A percentile compares a stretch with the other conserved stretches of the same genome.
Conservation (phyloP, 2,329 filamentous ascomycete genomes). For the Cordyceps cateniannulata region DNA sequence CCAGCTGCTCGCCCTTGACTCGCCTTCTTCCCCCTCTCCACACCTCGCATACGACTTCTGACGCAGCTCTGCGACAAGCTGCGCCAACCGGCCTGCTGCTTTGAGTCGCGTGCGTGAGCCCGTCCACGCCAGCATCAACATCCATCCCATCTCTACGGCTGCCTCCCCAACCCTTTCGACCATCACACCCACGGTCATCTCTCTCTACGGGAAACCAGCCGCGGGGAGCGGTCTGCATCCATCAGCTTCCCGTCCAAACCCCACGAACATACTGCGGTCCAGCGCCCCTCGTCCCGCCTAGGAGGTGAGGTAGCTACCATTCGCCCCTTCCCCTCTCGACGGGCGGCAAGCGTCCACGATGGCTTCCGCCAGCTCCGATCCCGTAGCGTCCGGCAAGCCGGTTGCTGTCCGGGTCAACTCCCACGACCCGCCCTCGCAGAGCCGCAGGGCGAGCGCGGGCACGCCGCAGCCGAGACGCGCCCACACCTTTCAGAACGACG, state of each 20-base stretch:
- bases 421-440: neutral
- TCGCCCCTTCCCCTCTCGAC: neutral
- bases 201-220: neutral
- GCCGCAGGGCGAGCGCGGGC: constrained; percentile 25
- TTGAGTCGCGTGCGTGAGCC: neutral
- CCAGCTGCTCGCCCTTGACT: neutral
- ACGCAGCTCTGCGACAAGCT: neutral
- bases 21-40: neutral
- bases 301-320: no score
- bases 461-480: constrained; percentile 36
- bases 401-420: neutral
- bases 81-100: neutral
- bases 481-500: constrained; percentile 38
- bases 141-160: neutral
- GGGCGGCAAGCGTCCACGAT: neutral
- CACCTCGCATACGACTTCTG: neutral
- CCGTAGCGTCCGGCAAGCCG: neutral
- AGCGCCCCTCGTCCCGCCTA: no score
- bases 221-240: neutral
- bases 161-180: neutral
- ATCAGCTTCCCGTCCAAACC: neutral
- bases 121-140: neutral
- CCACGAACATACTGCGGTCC: neutral
- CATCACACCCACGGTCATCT: neutral
- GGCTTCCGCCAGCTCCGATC: constrained; percentile 1